A percentile compares a stretch with the other conserved stretches of the same genome.
Conservation (phyloP, 768 basidiomycete genomes). For the Serendipita sp. region DNA sequence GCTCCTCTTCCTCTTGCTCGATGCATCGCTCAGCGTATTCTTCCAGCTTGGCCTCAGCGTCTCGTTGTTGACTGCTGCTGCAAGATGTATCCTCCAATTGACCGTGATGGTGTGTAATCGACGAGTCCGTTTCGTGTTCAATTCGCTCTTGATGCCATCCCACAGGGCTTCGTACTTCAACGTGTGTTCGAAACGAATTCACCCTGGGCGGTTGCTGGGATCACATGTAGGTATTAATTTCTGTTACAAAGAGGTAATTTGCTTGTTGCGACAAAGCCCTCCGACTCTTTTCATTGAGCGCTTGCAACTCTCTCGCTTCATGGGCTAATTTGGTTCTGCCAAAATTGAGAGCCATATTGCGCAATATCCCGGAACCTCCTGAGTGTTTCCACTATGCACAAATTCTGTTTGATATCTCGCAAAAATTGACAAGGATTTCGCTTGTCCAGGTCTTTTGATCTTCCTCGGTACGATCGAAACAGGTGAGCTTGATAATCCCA, state of each 20-base stretch:
- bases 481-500: constrained; percentile 28
- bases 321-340: not conserved
- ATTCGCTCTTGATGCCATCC: not conserved
- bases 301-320: not conserved
- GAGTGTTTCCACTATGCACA: not conserved
- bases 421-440: not conserved
- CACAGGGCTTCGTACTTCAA: constrained; percentile 33
- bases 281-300: not conserved
- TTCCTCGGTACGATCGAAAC: constrained; percentile 64
- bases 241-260: not conserved
- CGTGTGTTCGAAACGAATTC: constrained; percentile 62
- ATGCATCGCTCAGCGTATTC: constrained; percentile 45
- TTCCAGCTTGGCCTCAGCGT: constrained; percentile 55
- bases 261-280: not conserved
- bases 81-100: constrained; percentile 66
- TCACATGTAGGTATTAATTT: constrained; percentile 52
- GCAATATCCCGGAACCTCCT: not conserved
- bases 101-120: constrained; percentile 39
- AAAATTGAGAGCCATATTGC: too few relatives aligned
- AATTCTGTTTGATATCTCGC: constrained; percentile 44
- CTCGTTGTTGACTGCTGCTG: constrained; percentile 50
- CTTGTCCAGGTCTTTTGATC: not conserved
- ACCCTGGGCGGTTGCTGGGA: constrained; percentile 56
- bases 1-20: constrained; percentile 58
- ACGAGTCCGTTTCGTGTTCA: not conserved